Evolutionary conservation across 345 rosid species (phyloP).

Genomic region (Salix brachista): DNA sequence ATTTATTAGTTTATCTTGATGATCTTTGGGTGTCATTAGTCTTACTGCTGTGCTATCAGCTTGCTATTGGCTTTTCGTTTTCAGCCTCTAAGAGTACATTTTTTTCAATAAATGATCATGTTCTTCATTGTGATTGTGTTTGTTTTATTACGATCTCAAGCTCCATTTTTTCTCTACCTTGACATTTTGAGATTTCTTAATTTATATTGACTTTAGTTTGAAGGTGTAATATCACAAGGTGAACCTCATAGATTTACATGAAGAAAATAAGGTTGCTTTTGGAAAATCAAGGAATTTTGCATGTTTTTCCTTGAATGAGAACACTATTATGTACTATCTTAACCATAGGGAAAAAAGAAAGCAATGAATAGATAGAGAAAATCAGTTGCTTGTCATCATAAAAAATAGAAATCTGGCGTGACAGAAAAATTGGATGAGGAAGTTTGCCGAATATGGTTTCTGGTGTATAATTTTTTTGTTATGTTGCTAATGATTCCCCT

Average conservation of each 20-base stretch:
- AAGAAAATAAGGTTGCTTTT: neutral
- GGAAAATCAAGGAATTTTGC: neutral
- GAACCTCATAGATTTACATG: neutral
- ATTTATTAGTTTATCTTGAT: neutral
- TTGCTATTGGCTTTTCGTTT: neutral
- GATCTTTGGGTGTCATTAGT: neutral
- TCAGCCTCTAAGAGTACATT: neutral
- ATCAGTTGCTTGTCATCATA: neutral
- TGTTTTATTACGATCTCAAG: neutral
- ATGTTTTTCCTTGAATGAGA: neutral
- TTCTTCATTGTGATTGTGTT: neutral
- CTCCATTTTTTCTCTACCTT: neutral
- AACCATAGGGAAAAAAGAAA: neutral
- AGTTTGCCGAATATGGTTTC: neutral
- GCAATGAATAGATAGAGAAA: neutral
- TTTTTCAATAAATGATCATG: neutral
- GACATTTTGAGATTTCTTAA: neutral
- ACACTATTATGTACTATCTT: neutral
- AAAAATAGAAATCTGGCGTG: neutral
- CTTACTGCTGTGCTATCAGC: neutral
- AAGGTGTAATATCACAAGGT: neutral
- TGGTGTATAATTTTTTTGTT: neutral
- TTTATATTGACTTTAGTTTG: neutral
- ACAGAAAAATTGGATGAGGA: neutral
- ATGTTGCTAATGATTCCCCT: neutral